Conservation (phyloP, 176 grass and related monocot genomes). For the Alopecurus myosuroides region DNA sequence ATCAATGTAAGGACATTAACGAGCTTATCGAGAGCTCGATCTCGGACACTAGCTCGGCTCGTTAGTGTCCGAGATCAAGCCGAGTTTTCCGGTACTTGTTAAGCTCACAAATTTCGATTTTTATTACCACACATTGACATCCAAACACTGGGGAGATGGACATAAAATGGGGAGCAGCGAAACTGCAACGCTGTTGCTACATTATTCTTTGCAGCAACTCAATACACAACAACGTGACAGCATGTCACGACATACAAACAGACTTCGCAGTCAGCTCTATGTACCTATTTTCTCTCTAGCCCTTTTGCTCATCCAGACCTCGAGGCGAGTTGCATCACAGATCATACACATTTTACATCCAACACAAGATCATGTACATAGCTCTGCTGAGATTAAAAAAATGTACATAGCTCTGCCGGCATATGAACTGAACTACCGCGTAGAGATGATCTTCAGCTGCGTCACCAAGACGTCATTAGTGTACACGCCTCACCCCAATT, state of each 20-base stretch:
- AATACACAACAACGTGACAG: background rate
- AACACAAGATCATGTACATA: slow-evolving; percentile 3
- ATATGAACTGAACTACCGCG: background rate
- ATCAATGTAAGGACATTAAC: no score
- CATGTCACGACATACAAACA: background rate
- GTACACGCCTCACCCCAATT: slow-evolving; percentile 2
- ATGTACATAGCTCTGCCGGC: slow-evolving; percentile 9
- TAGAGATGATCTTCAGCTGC: background rate
- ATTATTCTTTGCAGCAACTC: background rate
- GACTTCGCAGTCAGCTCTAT: background rate
- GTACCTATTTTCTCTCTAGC: background rate
- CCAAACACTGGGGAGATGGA: no score
- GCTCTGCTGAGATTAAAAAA: background rate
- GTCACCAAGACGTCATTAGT: background rate
- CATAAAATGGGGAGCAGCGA: background rate
- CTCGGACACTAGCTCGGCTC: no score
- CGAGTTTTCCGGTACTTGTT: no score
- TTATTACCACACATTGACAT: no score
- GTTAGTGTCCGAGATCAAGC: no score
- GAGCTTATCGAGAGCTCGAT: no score
- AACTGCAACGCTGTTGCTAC: background rate
- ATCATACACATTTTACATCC: slow-evolving; percentile 7
- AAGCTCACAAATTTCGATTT: no score
- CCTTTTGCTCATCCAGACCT: background rate
- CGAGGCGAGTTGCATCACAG: background rate